Evolutionary conservation across 2,329 filamentous ascomycete genomes (phyloP), one percentile per base, ranked within the genome.

Genomic region (Botrytis galanthina): DNA sequence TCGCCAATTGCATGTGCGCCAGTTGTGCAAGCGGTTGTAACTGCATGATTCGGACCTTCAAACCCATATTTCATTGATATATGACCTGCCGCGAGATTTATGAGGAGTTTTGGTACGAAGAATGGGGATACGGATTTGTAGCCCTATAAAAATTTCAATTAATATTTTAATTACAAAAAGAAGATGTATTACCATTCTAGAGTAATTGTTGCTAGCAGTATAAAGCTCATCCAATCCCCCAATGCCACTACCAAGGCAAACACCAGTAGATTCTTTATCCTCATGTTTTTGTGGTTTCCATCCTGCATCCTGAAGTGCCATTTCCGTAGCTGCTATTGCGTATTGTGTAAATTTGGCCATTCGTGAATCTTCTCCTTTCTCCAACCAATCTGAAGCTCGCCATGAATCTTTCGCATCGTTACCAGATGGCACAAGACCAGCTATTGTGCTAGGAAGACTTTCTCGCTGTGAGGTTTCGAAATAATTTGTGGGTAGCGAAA

Each of bases 261-360:
- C 93, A 0, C 96, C 96, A 0, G 95, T 97, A 72, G 87, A 87
- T 80, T 97, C 92, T 37, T 88, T 86, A 73, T 95, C 89, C 37
- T 90, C 86, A 67, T 87, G 78, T 42, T 68, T 79, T 14, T 75
- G 70, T 59, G 80, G 80, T 72, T 75, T 85, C 93, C 95, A 98
- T 3, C 87, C 89, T 0, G 95, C 92, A 84, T 98, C 94, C 42
- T 88, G 83, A 70, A 99, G 85, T 0, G 96, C 96, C 87, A 98
- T 96, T 69, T 93, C 89, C 0, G 93, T 88, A 4, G 95, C 94
- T 20, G 93, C 94, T 80, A 97, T 87, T 22, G 95, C 95, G 84
- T 97, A 98, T 82, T 98, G 95, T 6, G 94, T 89, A 81, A 98
- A 98, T 37, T 85, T 87, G n/a, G 96, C 94, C 90, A 97, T 97